Base-by-base conservation (phyloP, 2,329 filamentous ascomycete genomes). In the Stylonectria norvegica region DNA sequence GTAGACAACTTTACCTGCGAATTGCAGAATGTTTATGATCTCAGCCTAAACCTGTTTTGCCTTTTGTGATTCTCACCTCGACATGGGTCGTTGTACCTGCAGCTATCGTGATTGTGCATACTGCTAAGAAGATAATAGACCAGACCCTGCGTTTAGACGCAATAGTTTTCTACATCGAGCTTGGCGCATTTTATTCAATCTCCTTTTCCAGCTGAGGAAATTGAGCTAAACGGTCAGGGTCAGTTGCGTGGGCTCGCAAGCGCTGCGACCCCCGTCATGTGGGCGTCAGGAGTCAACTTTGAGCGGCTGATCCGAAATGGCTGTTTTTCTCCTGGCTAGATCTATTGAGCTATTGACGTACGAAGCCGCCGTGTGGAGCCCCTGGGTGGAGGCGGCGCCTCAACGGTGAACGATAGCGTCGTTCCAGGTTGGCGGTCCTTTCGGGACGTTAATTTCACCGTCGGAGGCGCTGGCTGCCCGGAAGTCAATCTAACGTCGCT, bases 21-120 rank as follows among this genome's bases (percentile, higher is more conserved):
- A 40, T 48, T 51, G 46, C 46, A 54, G 48, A 57, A 57, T 49
- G 39, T 44, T 48, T 54, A 57, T 33, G 53, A 56, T 34, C 27
- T 30, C 27, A 25, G 9, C 14, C 27, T 10, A 6, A 30, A 30
- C 8, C 27, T 10, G 8, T 30, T 15, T 9, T 30, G 6, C 27
- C 27, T 30, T 14, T 6, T 10, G n/a, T n/a, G n/a, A n/a, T n/a
- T n/a, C n/a, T n/a, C n/a, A n/a, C n/a, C n/a, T n/a, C n/a, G n/a
- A n/a, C n/a, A n/a, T n/a, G n/a, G n/a, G n/a, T 10, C 27, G 9
- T 9, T 14, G 27, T 30, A 15, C 14, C 27, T 25, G 7, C 12
- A 12, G 7, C 12, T 25, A 7, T 25, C 12, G 7, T 7, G 7
- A 12, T 25, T 7, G 22, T 25, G 22, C 12, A 25, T 12, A 25